phyloP scores from a whole-genome alignment of 192 early-diverging fungal species.

The Geranomyces variabilis region DNA sequence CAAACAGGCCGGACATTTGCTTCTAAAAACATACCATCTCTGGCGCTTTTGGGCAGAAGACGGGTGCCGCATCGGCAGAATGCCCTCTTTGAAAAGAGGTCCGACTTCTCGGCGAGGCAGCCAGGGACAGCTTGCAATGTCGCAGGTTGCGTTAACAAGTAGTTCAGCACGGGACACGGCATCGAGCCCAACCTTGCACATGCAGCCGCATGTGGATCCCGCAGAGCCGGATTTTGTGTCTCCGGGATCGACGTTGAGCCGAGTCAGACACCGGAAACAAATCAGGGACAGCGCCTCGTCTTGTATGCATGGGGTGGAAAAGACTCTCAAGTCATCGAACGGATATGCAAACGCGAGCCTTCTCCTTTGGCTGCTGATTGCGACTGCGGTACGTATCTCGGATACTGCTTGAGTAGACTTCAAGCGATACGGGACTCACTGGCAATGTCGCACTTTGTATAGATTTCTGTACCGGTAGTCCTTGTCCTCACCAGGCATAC shows the following conservation, averaged over 20 bases:
- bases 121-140: neutral
- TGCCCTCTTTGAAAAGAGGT: slow-evolving; percentile 1
- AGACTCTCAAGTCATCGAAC: neutral
- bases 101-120: neutral
- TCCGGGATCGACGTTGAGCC: neutral
- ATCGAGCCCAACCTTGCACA: neutral
- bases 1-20: too few species aligned
- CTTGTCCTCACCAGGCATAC: neutral
- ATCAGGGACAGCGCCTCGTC: slow-evolving; percentile 6
- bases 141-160: neutral
- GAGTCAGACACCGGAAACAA: neutral
- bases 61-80: neutral
- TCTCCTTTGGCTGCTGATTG: slow-evolving; percentile 14
- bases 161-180: neutral
- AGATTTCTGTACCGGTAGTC: slow-evolving; percentile 18
- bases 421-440: neutral
- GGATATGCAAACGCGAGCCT: slow-evolving; percentile 6
- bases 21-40: too few species aligned
- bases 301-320: neutral
- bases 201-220: neutral
- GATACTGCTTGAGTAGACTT: neutral
- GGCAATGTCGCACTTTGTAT: neutral
- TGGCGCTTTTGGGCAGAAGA: too few species aligned
- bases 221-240: neutral
- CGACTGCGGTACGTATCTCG: slow-evolving; percentile 7